Evolutionary conservation across 768 basidiomycete species (phyloP).

Genomic region (Exidia glandulosa): DNA sequence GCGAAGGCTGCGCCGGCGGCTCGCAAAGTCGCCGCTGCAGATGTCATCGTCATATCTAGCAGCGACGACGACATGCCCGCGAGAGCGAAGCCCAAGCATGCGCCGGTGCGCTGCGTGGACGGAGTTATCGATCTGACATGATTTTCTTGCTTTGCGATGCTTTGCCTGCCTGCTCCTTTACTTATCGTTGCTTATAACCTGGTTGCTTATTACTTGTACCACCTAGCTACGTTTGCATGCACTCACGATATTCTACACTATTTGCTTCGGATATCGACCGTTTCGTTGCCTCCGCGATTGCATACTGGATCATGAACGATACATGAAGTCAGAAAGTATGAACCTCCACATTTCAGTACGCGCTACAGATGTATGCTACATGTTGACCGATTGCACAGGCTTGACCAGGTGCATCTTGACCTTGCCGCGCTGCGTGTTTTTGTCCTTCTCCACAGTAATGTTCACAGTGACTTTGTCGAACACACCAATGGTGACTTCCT

Average conservation of each 20-base stretch:
- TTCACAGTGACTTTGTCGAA: slow-evolving; percentile 91
- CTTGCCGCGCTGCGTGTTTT: slow-evolving; percentile 80
- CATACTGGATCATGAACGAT: too few species aligned
- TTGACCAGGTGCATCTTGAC: slow-evolving; percentile 73
- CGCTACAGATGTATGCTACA: too few species aligned
- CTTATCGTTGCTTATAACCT: too few species aligned
- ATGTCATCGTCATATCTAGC: slow-evolving; percentile 7
- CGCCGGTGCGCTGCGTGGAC: not conserved
- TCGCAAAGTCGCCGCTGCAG: not conserved
- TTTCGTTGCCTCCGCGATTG: too few species aligned
- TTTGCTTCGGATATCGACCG: too few species aligned
- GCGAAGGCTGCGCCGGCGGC: not conserved
- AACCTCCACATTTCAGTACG: too few species aligned
- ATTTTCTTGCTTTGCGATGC: not conserved
- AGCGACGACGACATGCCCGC: slow-evolving; percentile 1
- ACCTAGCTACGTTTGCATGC: too few species aligned
- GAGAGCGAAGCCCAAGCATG: not conserved
- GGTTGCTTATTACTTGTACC: too few species aligned
- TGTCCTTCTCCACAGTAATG: slow-evolving; percentile 90
- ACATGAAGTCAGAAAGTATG: too few species aligned
- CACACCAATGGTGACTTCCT: slow-evolving; percentile 59
- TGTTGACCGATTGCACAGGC: slow-evolving; percentile 44
- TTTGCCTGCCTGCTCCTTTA: too few species aligned
- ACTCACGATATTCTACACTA: too few species aligned
- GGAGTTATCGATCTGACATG: slow-evolving; percentile 5